These are phyloP conservation scores for Apodospora peruviana DNA, from an alignment of 495 filamentous ascomycete species.

Conservation along the genomic window DNA sequence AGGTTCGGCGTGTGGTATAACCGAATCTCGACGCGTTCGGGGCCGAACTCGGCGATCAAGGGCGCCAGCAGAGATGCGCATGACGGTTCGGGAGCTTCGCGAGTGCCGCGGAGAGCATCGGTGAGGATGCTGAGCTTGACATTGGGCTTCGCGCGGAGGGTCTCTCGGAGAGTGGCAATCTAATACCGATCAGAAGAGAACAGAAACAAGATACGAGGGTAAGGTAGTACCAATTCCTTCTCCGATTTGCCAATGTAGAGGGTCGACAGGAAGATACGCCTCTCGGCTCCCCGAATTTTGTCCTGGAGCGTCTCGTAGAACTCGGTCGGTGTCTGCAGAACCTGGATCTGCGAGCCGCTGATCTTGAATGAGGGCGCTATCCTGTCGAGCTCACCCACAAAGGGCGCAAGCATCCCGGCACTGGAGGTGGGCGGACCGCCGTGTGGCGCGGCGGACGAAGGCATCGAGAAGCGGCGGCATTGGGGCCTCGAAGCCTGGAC, in stretches of 20 bases:
- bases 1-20: constrained; percentile 98
- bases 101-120: constrained; percentile 84
- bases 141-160: constrained; percentile 66
- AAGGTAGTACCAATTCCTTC: constrained; percentile 63
- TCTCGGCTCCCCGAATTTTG: constrained; percentile 74
- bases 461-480: constrained; percentile 40
- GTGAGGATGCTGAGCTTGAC: constrained; percentile 89
- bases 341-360: constrained; percentile 68
- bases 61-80: constrained; percentile 85
- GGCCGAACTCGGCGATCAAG: constrained; percentile 74
- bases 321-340: constrained; percentile 70
- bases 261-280: constrained; percentile 83
- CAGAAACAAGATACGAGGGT: not conserved
- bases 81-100: constrained; percentile 82
- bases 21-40: constrained; percentile 82
- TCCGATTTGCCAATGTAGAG: constrained; percentile 95
- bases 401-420: constrained; percentile 51
- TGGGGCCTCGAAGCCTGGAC: constrained; percentile 24
- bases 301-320: constrained; percentile 82
- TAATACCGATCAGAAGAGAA: constrained; percentile 25
- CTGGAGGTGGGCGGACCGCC: constrained; percentile 15
- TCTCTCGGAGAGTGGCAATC: constrained; percentile 71
- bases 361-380: constrained; percentile 88
- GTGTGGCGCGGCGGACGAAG: constrained; percentile 22
- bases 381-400: constrained; percentile 78